phyloP scores from a whole-genome alignment of 768 basidiomycete species.

The Leucosporidium scottii region DNA sequence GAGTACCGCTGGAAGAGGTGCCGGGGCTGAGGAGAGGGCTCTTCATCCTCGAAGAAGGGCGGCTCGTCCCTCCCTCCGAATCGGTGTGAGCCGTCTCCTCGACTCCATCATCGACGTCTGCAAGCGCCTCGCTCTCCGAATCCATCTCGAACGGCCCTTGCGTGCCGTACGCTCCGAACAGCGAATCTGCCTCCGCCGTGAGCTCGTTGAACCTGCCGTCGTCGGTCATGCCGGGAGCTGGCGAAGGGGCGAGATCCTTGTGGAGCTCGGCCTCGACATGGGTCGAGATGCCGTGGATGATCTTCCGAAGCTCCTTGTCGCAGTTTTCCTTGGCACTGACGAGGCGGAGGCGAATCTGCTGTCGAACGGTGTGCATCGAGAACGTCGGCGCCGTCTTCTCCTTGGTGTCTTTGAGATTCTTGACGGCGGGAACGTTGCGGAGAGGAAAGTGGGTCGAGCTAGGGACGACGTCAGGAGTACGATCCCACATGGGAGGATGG shows the following conservation, averaged over 20 bases:
- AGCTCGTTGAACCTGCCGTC: conserved; percentile 17
- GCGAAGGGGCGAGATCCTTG: conserved; percentile 57
- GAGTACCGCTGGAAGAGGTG: background rate
- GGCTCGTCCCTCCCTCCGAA: conserved; percentile 29
- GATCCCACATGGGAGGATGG: conserved; percentile 36
- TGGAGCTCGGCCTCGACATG: conserved; percentile 88
- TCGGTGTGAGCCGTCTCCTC: conserved; percentile 17
- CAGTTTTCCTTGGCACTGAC: conserved; percentile 91
- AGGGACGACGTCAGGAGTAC: conserved; percentile 35
- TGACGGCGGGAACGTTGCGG: background rate
- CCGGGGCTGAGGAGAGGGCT: background rate
- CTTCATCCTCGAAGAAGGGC: conserved; percentile 22
- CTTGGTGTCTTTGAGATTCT: conserved; percentile 5
- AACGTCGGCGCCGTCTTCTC: conserved; percentile 21
- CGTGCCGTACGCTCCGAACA: conserved; percentile 11
- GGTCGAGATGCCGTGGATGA: conserved; percentile 85
- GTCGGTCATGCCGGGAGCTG: conserved; percentile 13
- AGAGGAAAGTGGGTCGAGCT: conserved; percentile 14
- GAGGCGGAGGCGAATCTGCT: conserved; percentile 87
- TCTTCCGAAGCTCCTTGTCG: conserved; percentile 89
- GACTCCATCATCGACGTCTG: conserved; percentile 10
- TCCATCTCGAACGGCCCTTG: conserved; percentile 16
- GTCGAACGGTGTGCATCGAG: conserved; percentile 50
- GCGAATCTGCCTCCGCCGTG: conserved; percentile 9
- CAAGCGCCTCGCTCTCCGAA: conserved; percentile 27